Evolutionary conservation across 108 stramenopile genomes (phyloP), one percentile per base, ranked within the genome.

Genomic region (Fragilaria radians): DNA sequence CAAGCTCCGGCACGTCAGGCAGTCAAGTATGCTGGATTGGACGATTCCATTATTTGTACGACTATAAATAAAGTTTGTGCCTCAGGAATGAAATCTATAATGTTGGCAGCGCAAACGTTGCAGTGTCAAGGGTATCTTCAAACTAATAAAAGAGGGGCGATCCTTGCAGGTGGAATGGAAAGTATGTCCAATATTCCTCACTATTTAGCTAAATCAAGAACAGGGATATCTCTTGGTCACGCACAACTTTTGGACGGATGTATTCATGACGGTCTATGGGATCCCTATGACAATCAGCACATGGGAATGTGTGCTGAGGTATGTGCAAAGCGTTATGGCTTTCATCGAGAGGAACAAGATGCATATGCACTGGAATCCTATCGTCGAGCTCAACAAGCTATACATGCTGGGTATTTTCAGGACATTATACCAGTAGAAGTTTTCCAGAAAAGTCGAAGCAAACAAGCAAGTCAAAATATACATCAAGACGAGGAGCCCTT

Each of bases 241-340:
- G 52, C 63, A 24, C 66, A 68, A 63, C 67, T 93, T 2, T 31
- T 89, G 21, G 95, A 95, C 70, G 93, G 93, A 32, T 70, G 95
- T 54, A 64, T 97, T 33, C 74, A 88, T 51, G 98, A 99, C 56
- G 98, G 96, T 22, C 66, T 99, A 4, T 96, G 93, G 95, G 97
- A 98, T 79, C 73, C 81, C 3, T 98, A 98, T 70, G 81, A 95
- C 63, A 62, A 99, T 69, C 88, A 93, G 28, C 96, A 97, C 78
- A 99, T 99, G 98, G 98, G 97, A 28, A 79, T 76, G 58, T 99
- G 97, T 59, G 96, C 83, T 0, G 98, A 99, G 54, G 87, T 81
- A 55, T 96, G 96, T 70, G 90, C 95, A 0, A 51, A 48, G 4
- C 82, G 88, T 1, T 85, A 83, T 58, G 46, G 59, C 26, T 75